phyloP scores from a whole-genome alignment of 495 filamentous ascomycete species.

The Patellaria atrata region DNA sequence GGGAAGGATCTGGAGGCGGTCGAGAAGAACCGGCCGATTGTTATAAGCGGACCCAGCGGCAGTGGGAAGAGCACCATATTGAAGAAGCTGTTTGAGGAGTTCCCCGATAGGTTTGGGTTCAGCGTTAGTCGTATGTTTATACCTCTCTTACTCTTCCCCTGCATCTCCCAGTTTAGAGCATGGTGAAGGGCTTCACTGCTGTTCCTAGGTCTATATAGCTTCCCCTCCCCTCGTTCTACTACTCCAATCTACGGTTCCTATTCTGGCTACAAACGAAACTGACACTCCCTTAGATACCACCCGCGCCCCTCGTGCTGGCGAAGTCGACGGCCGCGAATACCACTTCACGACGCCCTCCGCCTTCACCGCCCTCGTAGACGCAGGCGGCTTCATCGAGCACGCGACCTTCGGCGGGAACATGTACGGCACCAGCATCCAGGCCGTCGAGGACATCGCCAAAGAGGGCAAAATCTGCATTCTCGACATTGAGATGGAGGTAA shows the following conservation, averaged over 20 bases:
- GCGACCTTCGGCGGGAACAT: constrained; percentile 76
- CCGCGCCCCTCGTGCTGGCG: constrained; percentile 58
- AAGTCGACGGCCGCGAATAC: constrained; percentile 67
- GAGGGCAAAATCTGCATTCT: constrained; percentile 53
- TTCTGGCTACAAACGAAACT: neutral
- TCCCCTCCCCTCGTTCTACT: no score
- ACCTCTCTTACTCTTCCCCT: neutral
- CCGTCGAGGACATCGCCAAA: constrained; percentile 57
- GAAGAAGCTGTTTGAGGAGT: constrained; percentile 49
- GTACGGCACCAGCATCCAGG: constrained; percentile 72
- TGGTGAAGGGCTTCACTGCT: no score
- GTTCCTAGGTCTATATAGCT: no score
- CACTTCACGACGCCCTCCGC: constrained; percentile 56
- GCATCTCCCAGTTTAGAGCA: neutral
- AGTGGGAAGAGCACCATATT: constrained; percentile 82
- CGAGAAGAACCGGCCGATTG: constrained; percentile 44
- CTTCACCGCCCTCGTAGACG: constrained; percentile 52
- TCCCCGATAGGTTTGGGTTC: constrained; percentile 65
- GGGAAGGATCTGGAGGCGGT: constrained; percentile 7
- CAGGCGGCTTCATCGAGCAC: constrained; percentile 74
- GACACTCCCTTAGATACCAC: constrained; percentile 45
- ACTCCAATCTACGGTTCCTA: neutral
- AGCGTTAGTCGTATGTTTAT: constrained; percentile 46
- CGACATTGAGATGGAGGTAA: constrained; percentile 89
- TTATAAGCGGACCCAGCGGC: constrained; percentile 76